Evolutionary conservation across 192 early-diverging fungal species (phyloP).

Genomic region (Entomortierella beljakovae): DNA sequence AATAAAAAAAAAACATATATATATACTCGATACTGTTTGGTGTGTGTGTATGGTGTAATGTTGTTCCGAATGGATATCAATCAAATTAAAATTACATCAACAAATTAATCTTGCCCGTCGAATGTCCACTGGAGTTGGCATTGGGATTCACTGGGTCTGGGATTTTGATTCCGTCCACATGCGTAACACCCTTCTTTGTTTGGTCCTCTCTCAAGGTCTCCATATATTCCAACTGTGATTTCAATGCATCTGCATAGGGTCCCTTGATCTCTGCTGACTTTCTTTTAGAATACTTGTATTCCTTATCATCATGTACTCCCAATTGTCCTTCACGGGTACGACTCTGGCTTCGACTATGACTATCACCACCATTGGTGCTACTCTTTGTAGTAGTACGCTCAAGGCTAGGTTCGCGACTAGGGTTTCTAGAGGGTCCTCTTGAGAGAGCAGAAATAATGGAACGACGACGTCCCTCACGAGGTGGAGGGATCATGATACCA

Average conservation of each 20-base stretch:
- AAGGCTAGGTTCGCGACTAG: constrained; percentile 1
- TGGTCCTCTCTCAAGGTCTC: constrained; percentile 33
- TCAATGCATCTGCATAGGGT: constrained; percentile 13
- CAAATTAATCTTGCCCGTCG: too few relatives aligned
- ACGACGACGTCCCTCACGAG: constrained; percentile 4
- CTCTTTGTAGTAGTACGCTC: constrained; percentile 1
- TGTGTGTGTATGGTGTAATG: too few relatives aligned
- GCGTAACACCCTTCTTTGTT: constrained; percentile 3
- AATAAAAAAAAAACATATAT: too few relatives aligned
- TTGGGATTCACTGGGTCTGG: constrained; percentile 15
- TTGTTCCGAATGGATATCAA: too few relatives aligned
- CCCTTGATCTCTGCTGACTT: constrained; percentile 25
- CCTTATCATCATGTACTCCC: background rate
- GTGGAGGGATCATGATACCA: constrained; percentile 30
- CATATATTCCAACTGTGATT: constrained; percentile 32
- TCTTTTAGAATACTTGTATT: constrained; percentile 21
- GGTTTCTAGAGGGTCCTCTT: background rate
- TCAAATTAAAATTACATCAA: too few relatives aligned
- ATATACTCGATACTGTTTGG: too few relatives aligned
- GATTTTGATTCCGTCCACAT: constrained; percentile 34
- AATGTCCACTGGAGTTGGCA: background rate
- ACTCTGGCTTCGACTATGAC: background rate
- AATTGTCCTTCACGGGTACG: background rate
- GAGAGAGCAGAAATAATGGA: constrained; percentile 4
- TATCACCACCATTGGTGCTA: constrained; percentile 3